Base-by-base conservation (phyloP, 2,329 filamentous ascomycete species). In the Neoarthrinium moseri region DNA sequence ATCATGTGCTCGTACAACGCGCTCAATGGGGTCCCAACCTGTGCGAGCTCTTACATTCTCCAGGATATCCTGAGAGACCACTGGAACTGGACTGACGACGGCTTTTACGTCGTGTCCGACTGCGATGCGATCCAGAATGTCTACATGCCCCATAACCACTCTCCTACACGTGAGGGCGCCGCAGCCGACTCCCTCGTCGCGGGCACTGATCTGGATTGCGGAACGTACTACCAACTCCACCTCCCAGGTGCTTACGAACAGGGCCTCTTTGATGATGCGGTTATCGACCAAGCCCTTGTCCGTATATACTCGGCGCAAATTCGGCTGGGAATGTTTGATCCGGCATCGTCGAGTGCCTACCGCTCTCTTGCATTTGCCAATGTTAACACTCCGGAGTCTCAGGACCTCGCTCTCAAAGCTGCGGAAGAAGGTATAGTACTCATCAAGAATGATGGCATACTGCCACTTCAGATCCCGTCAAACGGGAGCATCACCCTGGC, bases 1-100 rank as follows among this genome's bases (percentile, higher is more conserved):
- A 66, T 83, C 49, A 83, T 83, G 80, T 82, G 79, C 53, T 74
- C 73, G 0, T 83, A 83, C 59, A 83, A 87, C 52, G 69, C 81
- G 0, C 67, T 88, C 26, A 86, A 87, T 48, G 84, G 84, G 0
- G 71, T 82, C 0, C 83, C 84, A 0, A 74, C 80, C 4, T 87
- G 84, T 51, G 79, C 83, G 0, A 78, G 79, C 56, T 67, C 70
- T 0, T 87, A 81, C 55, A 71, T 88, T 1, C 66, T 87, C 7
- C 72, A 84, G 51, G 76, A 77, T 1, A 68, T 88, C n/a, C 70
- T 88, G 3, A 73, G 85, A 3, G 75, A 84, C 37, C 77, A 82
- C 54, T 88, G 83, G 79, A 73, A 71, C 32, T 89, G 82, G 73
- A 78, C 75, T 0, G 71, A 75, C 2, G 73, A 79, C 32, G 73